Evolutionary conservation across 176 grass and related monocot species (phyloP).

Genomic region (Juncus inflexus): DNA sequence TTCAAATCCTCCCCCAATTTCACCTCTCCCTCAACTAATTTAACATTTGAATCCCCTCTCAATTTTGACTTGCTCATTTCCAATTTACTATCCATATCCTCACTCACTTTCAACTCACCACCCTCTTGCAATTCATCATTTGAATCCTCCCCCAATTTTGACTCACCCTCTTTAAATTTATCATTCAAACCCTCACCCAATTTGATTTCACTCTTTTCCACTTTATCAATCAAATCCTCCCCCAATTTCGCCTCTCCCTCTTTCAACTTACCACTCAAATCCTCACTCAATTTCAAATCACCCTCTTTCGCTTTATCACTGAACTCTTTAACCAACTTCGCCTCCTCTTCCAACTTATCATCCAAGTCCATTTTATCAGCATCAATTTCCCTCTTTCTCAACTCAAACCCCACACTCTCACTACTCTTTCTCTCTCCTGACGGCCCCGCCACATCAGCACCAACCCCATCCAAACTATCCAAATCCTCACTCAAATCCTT

Average conservation of each 20-base stretch:
- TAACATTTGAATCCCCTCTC: conserved; percentile 4
- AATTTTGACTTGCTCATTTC: not conserved
- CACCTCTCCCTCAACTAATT: not conserved
- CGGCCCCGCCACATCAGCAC: conserved; percentile 12
- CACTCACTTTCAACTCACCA: not conserved
- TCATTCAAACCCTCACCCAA: not conserved
- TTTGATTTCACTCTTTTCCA: not conserved
- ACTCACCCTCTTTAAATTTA: not conserved
- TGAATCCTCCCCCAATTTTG: conserved; percentile 3
- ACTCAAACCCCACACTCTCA: conserved; percentile 36
- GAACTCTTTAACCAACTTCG: not conserved
- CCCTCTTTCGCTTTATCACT: not conserved
- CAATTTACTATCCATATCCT: not conserved
- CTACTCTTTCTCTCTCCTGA: conserved; percentile 1
- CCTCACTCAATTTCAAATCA: not conserved
- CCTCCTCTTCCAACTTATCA: not conserved
- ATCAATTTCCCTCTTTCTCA: conserved; percentile 47
- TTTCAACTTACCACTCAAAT: not conserved
- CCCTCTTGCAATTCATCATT: not conserved
- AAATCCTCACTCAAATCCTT: conserved; percentile 32
- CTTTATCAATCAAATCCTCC: conserved; percentile 1
- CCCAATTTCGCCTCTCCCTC: conserved; percentile 3
- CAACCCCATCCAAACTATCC: conserved; percentile 27
- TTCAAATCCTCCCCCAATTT: not conserved
- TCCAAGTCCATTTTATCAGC: too few species aligned